These are phyloP conservation scores for Trametes sp. DNA, from an alignment of 1,284 basidiomycete species.

Conservation along the genomic window DNA sequence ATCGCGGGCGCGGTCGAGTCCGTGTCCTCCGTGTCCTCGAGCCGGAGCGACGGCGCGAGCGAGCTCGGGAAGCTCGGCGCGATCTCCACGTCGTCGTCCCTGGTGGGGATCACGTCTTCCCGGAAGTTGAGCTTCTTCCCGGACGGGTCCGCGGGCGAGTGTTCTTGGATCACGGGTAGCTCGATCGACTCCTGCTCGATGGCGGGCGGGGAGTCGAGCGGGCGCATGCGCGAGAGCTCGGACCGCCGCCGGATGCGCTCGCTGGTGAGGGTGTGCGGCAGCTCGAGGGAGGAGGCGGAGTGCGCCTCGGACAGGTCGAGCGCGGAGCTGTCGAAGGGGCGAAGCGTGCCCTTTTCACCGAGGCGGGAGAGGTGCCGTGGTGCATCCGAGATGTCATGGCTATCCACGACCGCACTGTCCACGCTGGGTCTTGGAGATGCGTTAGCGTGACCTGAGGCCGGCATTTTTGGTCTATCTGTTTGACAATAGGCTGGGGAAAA, in stretches of 20 bases:
- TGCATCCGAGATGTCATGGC: constrained; percentile 11
- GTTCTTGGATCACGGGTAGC: constrained; percentile 29
- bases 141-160: neutral
- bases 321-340: constrained; percentile 23
- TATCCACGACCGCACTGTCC: constrained; percentile 13
- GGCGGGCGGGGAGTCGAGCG: constrained; percentile 25
- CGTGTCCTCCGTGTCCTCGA: constrained; percentile 30
- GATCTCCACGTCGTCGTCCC: constrained; percentile 32
- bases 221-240: constrained; percentile 31
- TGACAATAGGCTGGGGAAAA: no score
- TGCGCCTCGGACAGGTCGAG: constrained; percentile 28
- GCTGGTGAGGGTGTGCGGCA: constrained; percentile 29
- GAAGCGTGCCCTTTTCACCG: constrained; percentile 5
- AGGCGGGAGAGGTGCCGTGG: neutral
- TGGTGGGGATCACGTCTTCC: constrained; percentile 14
- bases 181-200: constrained; percentile 31
- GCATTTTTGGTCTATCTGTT: constrained; percentile 4
- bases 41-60: constrained; percentile 31
- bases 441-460: neutral
- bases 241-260: constrained; percentile 36
- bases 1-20: constrained; percentile 31
- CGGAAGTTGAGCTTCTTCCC: constrained; percentile 22
- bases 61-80: constrained; percentile 33
- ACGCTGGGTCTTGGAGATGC: constrained; percentile 8
- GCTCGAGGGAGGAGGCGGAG: constrained; percentile 25